Evolutionary conservation across 352 stramenopile genomes (phyloP), one percentile per base, ranked within the genome.

Genomic region (Phytophthora agathidicida): DNA sequence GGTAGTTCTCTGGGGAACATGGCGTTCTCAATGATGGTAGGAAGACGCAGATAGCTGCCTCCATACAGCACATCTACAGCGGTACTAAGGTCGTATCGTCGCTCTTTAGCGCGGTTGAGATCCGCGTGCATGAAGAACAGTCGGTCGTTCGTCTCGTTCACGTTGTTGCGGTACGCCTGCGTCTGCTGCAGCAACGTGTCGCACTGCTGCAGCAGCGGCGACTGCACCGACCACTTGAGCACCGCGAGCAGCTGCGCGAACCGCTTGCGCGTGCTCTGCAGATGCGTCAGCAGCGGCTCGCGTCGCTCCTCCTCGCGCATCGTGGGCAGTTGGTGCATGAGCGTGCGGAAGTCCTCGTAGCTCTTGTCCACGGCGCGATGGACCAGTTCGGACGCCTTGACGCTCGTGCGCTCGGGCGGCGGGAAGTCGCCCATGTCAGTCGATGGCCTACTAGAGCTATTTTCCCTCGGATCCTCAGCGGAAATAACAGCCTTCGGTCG

Each of bases 41-140:
- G 86, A 45, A 95, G 77, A 0, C 86, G 76, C 39, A 89, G 53
- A 43, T 95, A 95, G 44, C 73, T 89, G 17, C 82, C 77, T 37
- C 82, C 80, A 49, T 80, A 95, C 9, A 95, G 71, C 53, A 95
- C 83, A 39, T 95, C 86, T 8, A 91, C 78, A 0, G 86, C 83
- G 2, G 86, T 93, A 35, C 76, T 90, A 14, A 95, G 66, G 60
- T 95, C 86, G 44, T 95, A 95, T 11, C 70, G 73, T 0, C 86
- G 77, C 47, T 95, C 83, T 52, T 91, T 93, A 16, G 83, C 86
- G 28, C 83, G 86, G 45, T 93, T 75, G 27, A 94, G 60, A 58
- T 94, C 83, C 16, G 80, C 77, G 55, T 94, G 86, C 73, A 94
- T 83, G 72, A 93, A 93, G 60, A 92, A 94, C 9, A 94, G 62